Conservation (phyloP, 495 filamentous ascomycete species). For the Amniculicola lignicola region DNA sequence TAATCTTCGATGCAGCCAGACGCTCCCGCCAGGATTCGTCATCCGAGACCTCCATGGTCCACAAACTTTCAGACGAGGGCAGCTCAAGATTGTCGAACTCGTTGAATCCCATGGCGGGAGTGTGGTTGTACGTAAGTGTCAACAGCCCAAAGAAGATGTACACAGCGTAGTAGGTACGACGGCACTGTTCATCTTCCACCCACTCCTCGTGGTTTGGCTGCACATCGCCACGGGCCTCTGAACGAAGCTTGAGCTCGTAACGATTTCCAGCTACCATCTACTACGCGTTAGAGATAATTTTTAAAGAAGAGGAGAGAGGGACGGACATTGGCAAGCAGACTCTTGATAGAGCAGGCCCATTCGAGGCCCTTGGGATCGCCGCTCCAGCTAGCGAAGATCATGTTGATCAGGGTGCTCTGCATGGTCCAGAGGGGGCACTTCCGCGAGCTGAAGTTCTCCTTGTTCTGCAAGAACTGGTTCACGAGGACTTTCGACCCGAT, state of each 20-base stretch:
- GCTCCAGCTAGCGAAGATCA: constrained; percentile 99
- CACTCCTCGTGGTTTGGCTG: constrained; percentile 81
- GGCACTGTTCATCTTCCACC: constrained; percentile 95
- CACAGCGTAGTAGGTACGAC: constrained; percentile 97
- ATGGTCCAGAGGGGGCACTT: constrained; percentile 98
- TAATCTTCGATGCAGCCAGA: constrained; percentile 62
- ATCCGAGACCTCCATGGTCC: constrained; percentile 80
- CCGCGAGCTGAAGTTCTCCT: constrained; percentile 97
- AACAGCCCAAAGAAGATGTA: constrained; percentile 98
- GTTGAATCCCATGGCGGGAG: constrained; percentile 94
- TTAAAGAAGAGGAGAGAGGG: neutral
- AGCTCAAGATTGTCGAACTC: constrained; percentile 92
- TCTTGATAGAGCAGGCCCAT: constrained; percentile 98
- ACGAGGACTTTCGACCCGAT: constrained; percentile 95
- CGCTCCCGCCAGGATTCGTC: constrained; percentile 80
- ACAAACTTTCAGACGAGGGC: constrained; percentile 89
- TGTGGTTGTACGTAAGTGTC: constrained; percentile 96
- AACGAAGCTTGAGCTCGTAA: constrained; percentile 90
- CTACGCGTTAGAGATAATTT: constrained; percentile 10
- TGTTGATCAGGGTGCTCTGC: constrained; percentile 93
- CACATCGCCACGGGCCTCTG: constrained; percentile 77
- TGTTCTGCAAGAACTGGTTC: constrained; percentile 94
- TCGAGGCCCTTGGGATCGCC: constrained; percentile 95
- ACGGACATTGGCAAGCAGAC: constrained; percentile 78
- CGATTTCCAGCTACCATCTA: constrained; percentile 95